Evolutionary conservation across 768 basidiomycete genomes (phyloP).

Genomic region (Plicaturopsis crispa): DNA sequence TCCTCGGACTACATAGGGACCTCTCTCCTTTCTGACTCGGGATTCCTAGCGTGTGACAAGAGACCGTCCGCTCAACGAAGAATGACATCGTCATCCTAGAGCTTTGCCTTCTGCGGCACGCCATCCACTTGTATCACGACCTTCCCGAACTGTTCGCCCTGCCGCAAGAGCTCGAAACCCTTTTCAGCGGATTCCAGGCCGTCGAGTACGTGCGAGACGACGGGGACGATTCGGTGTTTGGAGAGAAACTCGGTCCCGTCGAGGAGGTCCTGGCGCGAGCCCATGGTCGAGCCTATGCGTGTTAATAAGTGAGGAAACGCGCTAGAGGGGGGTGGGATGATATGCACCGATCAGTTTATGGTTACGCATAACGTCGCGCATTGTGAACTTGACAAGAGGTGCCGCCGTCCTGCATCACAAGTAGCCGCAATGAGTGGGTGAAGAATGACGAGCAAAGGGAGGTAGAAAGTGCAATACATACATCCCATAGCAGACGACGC

Average conservation of each 20-base stretch:
- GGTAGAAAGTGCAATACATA: slow-evolving; percentile 19
- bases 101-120: slow-evolving; percentile 10
- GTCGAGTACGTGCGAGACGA: slow-evolving; percentile 63
- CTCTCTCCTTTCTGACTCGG: too few relatives aligned
- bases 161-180: slow-evolving; percentile 62
- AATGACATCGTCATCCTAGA: too few relatives aligned
- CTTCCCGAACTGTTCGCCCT: slow-evolving; percentile 72
- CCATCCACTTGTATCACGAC: slow-evolving; percentile 48
- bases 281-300: slow-evolving; percentile 72
- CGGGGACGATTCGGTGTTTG: slow-evolving; percentile 59
- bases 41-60: too few relatives aligned
- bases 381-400: slow-evolving; percentile 57
- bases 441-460: not conserved
- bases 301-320: slow-evolving; percentile 1
- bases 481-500: slow-evolving; percentile 64
- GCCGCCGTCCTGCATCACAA: slow-evolving; percentile 58
- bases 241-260: slow-evolving; percentile 66
- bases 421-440: too few relatives aligned
- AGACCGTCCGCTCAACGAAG: too few relatives aligned
- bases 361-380: slow-evolving; percentile 73
- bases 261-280: slow-evolving; percentile 64
- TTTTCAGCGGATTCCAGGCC: slow-evolving; percentile 58
- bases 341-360: slow-evolving; percentile 62
- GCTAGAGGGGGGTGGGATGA: not conserved
- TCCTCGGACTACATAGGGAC: too few relatives aligned